A percentile compares a stretch with the other conserved stretches of the same genome.
Evolutionary conservation across 176 grass and related monocot genomes (phyloP).

Genomic region (Oryza coarctata): DNA sequence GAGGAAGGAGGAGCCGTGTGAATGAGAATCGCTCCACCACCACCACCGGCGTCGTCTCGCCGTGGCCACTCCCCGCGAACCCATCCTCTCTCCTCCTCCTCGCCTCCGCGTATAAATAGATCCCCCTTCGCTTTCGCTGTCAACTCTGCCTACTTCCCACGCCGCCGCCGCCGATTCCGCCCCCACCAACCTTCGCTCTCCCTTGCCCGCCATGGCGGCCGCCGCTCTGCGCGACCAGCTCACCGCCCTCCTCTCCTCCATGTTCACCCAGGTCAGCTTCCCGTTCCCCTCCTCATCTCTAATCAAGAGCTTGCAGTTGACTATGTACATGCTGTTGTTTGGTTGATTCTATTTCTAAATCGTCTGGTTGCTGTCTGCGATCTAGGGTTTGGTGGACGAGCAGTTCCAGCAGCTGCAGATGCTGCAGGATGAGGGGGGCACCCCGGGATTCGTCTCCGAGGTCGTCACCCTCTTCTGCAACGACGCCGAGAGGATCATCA

Average conservation of each 20-base stretch:
- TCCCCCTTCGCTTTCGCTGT: background rate
- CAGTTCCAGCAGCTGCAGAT: slow-evolving; percentile 89
- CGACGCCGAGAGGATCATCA: slow-evolving; percentile 64
- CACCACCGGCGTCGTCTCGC: background rate
- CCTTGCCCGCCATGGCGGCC: slow-evolving; percentile 55
- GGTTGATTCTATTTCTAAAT: background rate
- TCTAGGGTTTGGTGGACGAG: slow-evolving; percentile 72
- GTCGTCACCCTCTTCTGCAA: slow-evolving; percentile 75
- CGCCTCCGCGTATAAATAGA: slow-evolving; percentile 23
- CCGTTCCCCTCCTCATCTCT: background rate
- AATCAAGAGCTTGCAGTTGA: background rate
- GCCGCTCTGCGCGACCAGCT: slow-evolving; percentile 59
- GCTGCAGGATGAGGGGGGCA: slow-evolving; percentile 67
- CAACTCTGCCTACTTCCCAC: slow-evolving; percentile 9
- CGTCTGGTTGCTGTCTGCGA: background rate
- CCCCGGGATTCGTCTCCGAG: slow-evolving; percentile 66
- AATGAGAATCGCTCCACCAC: no score
- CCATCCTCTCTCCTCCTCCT: no score
- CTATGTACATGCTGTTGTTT: background rate
- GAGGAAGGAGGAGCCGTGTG: no score
- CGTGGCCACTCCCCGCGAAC: background rate
- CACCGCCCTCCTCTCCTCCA: slow-evolving; percentile 43
- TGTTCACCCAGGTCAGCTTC: slow-evolving; percentile 47
- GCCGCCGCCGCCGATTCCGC: background rate
- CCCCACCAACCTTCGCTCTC: no score